Evolutionary conservation across 2,329 filamentous ascomycete species (phyloP).

Genomic region (Fusarium incarnatum): DNA sequence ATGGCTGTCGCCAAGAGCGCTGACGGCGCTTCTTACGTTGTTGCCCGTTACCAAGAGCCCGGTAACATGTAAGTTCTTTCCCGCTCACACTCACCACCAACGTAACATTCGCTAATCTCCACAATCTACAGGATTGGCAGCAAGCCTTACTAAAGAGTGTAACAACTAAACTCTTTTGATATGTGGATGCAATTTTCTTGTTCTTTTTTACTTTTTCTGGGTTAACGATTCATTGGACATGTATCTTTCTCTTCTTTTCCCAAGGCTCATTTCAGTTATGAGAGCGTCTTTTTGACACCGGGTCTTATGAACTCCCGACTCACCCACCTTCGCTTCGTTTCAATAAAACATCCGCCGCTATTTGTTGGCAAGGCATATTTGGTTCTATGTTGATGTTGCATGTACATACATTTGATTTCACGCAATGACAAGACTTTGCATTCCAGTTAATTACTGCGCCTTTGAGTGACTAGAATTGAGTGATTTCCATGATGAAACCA

Average conservation of each 20-base stretch:
- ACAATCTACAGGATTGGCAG: slow-evolving; percentile 32
- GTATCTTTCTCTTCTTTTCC: slow-evolving; percentile 23
- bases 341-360: slow-evolving; percentile 22
- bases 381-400: slow-evolving; percentile 15
- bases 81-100: too few species aligned
- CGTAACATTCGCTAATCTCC: slow-evolving; percentile 21
- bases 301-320: slow-evolving; percentile 23
- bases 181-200: slow-evolving; percentile 3
- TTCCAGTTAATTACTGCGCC: neutral
- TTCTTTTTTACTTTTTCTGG: neutral
- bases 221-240: slow-evolving; percentile 29
- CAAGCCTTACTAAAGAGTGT: slow-evolving; percentile 36
- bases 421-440: slow-evolving; percentile 17
- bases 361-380: slow-evolving; percentile 15
- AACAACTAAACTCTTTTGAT: neutral
- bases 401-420: slow-evolving; percentile 20
- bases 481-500: neutral
- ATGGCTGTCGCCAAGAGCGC: slow-evolving; percentile 36
- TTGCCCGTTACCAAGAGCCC: slow-evolving; percentile 42
- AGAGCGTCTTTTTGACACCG: slow-evolving; percentile 22
- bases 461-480: neutral
- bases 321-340: slow-evolving; percentile 24
- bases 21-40: slow-evolving; percentile 38
- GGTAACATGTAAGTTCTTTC: slow-evolving; percentile 44
- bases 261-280: slow-evolving; percentile 12